Conservation (phyloP, 75 land plant species). For the Isoetes taiwanensis region DNA sequence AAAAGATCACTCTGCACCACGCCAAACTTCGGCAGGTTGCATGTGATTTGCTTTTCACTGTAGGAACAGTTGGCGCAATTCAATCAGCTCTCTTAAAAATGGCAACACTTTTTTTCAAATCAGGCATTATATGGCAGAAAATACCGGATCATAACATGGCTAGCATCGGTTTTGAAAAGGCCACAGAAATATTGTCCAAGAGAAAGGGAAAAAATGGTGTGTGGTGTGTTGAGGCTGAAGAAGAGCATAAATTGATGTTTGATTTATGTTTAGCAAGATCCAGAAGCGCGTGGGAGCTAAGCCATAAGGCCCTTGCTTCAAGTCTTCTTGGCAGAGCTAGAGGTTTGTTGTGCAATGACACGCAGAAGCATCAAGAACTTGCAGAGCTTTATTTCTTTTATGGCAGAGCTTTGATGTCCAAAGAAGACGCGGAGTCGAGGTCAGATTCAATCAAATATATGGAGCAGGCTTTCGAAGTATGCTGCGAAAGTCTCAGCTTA, state of each 20-base stretch:
- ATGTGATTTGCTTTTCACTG: slow-evolving; percentile 52
- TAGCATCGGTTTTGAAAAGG: slow-evolving; percentile 52
- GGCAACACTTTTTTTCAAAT: slow-evolving; percentile 55
- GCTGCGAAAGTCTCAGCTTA: slow-evolving; percentile 41
- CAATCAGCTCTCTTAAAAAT: slow-evolving; percentile 46
- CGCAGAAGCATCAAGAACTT: slow-evolving; percentile 30
- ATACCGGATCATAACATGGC: slow-evolving; percentile 38
- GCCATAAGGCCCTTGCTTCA: slow-evolving; percentile 45
- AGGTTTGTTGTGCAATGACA: slow-evolving; percentile 13
- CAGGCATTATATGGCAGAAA: slow-evolving; percentile 67
- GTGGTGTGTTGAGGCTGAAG: slow-evolving; percentile 17
- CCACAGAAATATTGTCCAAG: slow-evolving; percentile 44
- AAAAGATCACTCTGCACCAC: slow-evolving; percentile 18
- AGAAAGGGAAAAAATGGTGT: slow-evolving; percentile 9
- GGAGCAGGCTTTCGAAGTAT: slow-evolving; percentile 62
- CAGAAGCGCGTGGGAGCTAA: slow-evolving; percentile 54
- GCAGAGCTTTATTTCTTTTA: slow-evolving; percentile 55
- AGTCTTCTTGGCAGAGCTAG: slow-evolving; percentile 55
- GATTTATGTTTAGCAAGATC: slow-evolving; percentile 61
- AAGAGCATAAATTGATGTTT: slow-evolving; percentile 40
- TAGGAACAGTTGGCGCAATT: slow-evolving; percentile 38
- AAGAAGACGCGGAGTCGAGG: slow-evolving; percentile 8
- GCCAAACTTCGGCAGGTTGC: slow-evolving; percentile 70
- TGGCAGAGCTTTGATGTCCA: slow-evolving; percentile 37
- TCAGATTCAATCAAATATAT: slow-evolving; percentile 36